Base-by-base conservation (phyloP, 805 yeast genomes). In the Candida ulmi region DNA sequence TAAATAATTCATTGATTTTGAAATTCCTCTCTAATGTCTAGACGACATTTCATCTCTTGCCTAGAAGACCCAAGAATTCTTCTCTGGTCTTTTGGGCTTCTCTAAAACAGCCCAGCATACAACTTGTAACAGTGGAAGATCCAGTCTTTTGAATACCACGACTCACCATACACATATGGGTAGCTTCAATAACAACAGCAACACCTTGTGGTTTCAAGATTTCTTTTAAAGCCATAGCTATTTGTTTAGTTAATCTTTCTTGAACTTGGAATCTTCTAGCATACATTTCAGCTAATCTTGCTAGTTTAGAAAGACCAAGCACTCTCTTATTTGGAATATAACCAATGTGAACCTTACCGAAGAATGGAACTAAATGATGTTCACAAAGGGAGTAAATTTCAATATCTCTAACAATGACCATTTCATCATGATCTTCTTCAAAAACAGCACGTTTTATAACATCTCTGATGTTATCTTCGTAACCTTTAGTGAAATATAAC, bases 91-190 rank as follows among this genome's bases (percentile, higher is more conserved):
- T 88, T 61, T 90, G 96, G 32, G 88, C 88, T 40, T 81, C 84
- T 56, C 97, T 76, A 71, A 93, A 93, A 50, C 95, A 85, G 9
- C 99, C 99, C 52, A 93, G 73, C 97, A 93, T 91, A 58, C 98
- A 91, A 55, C 96, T 86, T 16, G 99, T 93, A 26, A 88, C 80
- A 2, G 99, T 93, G 16, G 85, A 75, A 16, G 95, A 84, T 2
- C 98, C 97, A 0, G 96, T 79, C 63, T 93, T 93, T 62, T 93
- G 97, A 21, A 93, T 87, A 41, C 99, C 99, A 58, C 99, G 77
- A 61, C 95, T 87, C 21, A 91, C 98, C 99, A 93, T 93, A 63
- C 99, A 93, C 99, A 93, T 93, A 60, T 93, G 99, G 2, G 91
- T 78, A 16, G 97, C 97, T 64, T 93, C 99, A 55, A 93, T 88